A percentile compares a stretch with the other conserved stretches of the same genome.
These are phyloP conservation scores for Lithohypha guttulata DNA, from an alignment of 2,329 filamentous ascomycete species.

Conservation along the genomic window DNA sequence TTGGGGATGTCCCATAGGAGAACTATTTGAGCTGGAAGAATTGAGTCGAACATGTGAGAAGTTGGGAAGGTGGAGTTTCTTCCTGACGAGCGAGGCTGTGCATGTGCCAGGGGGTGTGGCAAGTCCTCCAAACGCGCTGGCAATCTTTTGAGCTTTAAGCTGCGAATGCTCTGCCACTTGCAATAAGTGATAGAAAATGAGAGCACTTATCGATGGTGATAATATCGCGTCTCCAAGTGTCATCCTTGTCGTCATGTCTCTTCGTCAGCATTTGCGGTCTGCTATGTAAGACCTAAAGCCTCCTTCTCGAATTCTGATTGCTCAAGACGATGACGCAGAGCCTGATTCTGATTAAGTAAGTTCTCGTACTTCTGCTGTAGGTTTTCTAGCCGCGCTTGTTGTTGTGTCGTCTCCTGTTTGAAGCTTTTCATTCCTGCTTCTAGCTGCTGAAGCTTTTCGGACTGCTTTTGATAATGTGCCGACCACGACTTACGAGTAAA, in stretches of 20 bases:
- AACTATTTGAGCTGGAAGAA: slow-evolving; percentile 31
- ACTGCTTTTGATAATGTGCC: slow-evolving; percentile 6
- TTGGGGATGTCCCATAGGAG: slow-evolving; percentile 25
- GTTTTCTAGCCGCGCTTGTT: slow-evolving; percentile 3
- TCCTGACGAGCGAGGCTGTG: slow-evolving; percentile 32
- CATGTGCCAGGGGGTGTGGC: slow-evolving; percentile 22
- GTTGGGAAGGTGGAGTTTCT: slow-evolving; percentile 35
- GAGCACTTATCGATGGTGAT: no score
- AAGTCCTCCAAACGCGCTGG: slow-evolving; percentile 21
- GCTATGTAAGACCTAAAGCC: no score
- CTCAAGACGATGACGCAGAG: slow-evolving; percentile 1
- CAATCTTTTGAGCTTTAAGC: slow-evolving; percentile 22
- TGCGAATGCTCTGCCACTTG: no score
- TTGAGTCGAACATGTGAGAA: slow-evolving; percentile 30
- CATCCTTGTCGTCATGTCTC: no score
- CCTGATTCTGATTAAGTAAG: slow-evolving; percentile 5
- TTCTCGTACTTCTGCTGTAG: slow-evolving; percentile 7
- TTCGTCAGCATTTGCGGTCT: no score
- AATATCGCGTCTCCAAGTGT: no score
- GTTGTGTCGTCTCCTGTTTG: slow-evolving; percentile 2
- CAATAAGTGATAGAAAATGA: no score
- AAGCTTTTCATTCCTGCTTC: slow-evolving; percentile 1
- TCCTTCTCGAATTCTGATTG: slow-evolving; percentile 2
- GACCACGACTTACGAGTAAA: slow-evolving; percentile 4
- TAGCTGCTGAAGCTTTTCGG: slow-evolving; percentile 2